These are phyloP conservation scores for Coemansia sp. DNA, from an alignment of 192 early-diverging fungal species.

Conservation along the genomic window DNA sequence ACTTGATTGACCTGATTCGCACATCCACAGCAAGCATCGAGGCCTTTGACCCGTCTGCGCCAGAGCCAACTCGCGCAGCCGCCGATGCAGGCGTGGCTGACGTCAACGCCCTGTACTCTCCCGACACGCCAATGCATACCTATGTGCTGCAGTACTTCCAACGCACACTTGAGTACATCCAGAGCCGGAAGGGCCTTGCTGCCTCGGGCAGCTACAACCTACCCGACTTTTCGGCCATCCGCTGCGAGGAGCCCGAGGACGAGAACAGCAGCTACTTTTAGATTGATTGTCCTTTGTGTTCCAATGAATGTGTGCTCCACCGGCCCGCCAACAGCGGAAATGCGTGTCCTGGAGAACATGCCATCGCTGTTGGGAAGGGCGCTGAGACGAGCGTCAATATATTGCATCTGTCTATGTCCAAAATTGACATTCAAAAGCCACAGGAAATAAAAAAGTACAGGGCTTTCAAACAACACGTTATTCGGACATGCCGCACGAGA, in stretches of 20 bases:
- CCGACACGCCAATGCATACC: constrained; percentile 58
- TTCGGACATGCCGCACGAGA: constrained; percentile 49
- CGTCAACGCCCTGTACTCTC: constrained; percentile 62
- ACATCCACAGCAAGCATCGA: constrained; percentile 68
- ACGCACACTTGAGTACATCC: constrained; percentile 65
- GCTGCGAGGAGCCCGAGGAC: constrained; percentile 35
- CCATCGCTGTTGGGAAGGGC: constrained; percentile 19
- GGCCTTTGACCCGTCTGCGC: constrained; percentile 60
- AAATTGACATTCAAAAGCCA: constrained; percentile 44
- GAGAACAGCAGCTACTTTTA: constrained; percentile 1
- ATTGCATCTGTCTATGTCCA: constrained; percentile 39
- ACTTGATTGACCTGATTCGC: constrained; percentile 91
- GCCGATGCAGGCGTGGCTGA: constrained; percentile 44
- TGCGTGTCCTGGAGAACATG: neutral
- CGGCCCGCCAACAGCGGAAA: constrained; percentile 29
- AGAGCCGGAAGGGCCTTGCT: constrained; percentile 50
- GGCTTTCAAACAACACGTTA: constrained; percentile 40
- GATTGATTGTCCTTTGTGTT: neutral
- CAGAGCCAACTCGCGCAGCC: constrained; percentile 52
- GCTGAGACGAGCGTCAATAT: constrained; percentile 41
- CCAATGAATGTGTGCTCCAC: constrained; percentile 33
- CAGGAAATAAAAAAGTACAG: constrained; percentile 27
- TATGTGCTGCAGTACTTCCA: constrained; percentile 71
- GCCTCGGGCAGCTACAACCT: constrained; percentile 36
- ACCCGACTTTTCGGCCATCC: constrained; percentile 51